Evolutionary conservation across 768 basidiomycete species (phyloP).

Genomic region (Mycena maculata): DNA sequence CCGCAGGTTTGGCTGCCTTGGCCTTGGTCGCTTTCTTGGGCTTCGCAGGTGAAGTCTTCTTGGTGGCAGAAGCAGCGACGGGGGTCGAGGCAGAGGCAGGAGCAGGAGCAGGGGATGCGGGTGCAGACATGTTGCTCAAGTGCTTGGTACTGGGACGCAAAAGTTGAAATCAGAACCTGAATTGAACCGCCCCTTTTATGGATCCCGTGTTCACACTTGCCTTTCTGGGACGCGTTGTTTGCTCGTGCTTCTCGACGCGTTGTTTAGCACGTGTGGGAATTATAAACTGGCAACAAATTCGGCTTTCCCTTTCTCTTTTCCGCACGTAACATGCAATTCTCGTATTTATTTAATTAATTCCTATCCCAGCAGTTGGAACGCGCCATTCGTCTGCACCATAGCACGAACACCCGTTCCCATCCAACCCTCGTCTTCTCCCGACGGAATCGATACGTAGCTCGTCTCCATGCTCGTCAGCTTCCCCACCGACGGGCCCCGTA

Average conservation of each 20-base stretch:
- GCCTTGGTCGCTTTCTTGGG: conserved; percentile 38
- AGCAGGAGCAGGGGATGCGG: conserved; percentile 32
- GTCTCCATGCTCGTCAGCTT: conserved; percentile 57
- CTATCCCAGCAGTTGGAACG: conserved; percentile 58
- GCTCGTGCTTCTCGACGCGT: no score
- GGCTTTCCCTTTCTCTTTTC: no score
- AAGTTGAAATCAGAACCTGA: conserved; percentile 1
- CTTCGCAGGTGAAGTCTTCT: conserved; percentile 45
- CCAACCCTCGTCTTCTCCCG: conserved; percentile 57
- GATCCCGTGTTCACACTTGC: no score
- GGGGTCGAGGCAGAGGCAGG: conserved; percentile 21
- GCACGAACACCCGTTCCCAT: conserved; percentile 55
- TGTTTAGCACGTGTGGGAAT: no score
- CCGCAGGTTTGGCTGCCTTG: conserved; percentile 44
- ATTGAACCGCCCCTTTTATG: background rate
- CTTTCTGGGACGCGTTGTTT: no score
- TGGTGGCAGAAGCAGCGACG: background rate
- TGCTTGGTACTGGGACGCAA: conserved; percentile 8
- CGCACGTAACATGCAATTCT: no score
- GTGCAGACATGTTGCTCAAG: conserved; percentile 22
- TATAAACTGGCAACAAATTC: no score
- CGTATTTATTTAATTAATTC: conserved; percentile 3
- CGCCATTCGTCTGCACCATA: conserved; percentile 72
- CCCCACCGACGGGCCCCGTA: conserved; percentile 47
- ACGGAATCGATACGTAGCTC: conserved; percentile 49